phyloP scores from a whole-genome alignment of 2,329 filamentous ascomycete genomes.

The Botrytis squamosa region DNA sequence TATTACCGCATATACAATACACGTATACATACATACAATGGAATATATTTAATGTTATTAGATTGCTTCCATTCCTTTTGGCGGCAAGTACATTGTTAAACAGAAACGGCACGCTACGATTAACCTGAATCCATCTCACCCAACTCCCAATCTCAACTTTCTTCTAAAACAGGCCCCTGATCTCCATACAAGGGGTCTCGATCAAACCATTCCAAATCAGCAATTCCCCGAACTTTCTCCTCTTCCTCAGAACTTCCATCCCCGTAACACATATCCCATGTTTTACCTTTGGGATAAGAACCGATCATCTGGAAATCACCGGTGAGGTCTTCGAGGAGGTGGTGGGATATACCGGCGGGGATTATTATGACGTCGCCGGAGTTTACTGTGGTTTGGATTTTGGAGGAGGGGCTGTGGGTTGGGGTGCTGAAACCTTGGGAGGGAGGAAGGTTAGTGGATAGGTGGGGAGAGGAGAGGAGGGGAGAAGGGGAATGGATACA shows the following conservation, averaged over 20 bases:
- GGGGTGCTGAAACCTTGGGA: neutral
- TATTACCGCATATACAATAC: neutral
- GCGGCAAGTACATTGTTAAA: neutral
- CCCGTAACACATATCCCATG: neutral
- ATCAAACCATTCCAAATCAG: neutral
- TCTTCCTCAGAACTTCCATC: neutral
- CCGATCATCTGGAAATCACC: neutral
- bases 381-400: neutral
- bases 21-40: slow-evolving; percentile 11
- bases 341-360: neutral
- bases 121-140: neutral
- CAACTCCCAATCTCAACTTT: neutral
- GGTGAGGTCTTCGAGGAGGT: neutral
- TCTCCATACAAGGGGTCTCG: neutral
- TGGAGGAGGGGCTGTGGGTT: neutral
- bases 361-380: neutral
- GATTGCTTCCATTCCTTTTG: neutral
- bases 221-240: neutral
- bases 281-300: neutral
- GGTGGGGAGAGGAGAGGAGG: neutral
- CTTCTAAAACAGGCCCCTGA: neutral
- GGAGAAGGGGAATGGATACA: neutral
- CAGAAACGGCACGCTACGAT: neutral
- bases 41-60: slow-evolving; percentile 12
- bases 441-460: neutral